Conservation (phyloP, 2,329 filamentous ascomycete genomes). For the Waltergamsia citrina region DNA sequence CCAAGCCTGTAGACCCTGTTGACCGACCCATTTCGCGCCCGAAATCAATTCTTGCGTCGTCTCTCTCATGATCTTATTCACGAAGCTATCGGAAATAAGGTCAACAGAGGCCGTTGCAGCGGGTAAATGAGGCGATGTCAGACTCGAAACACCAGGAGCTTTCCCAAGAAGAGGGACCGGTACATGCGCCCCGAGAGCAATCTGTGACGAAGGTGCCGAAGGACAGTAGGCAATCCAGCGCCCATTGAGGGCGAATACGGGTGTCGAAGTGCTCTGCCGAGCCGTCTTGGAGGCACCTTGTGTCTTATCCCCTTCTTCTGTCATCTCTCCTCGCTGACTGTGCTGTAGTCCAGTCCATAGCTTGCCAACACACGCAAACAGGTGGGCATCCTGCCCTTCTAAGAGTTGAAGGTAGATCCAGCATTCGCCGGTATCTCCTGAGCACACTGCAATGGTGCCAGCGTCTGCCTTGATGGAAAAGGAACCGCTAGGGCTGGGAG, state of each 20-base stretch:
- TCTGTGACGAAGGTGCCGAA: slow-evolving; percentile 59
- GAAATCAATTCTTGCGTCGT: slow-evolving; percentile 71
- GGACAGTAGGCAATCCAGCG: slow-evolving; percentile 74
- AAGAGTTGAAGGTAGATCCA: slow-evolving; percentile 59
- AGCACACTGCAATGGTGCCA: slow-evolving; percentile 64
- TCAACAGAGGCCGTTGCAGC: slow-evolving; percentile 59
- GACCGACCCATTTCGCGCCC: slow-evolving; percentile 65
- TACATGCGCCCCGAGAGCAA: slow-evolving; percentile 58
- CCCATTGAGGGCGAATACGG: slow-evolving; percentile 59
- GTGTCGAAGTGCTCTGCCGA: slow-evolving; percentile 41
- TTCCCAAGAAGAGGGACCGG: slow-evolving; percentile 45
- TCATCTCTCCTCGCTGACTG: slow-evolving; percentile 34
- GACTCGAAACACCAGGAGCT: slow-evolving; percentile 45
- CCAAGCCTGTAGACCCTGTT: slow-evolving; percentile 68
- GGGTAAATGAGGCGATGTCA: slow-evolving; percentile 62
- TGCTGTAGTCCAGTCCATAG: slow-evolving; percentile 82
- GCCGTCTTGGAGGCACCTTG: slow-evolving; percentile 7
- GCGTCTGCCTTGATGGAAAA: slow-evolving; percentile 65
- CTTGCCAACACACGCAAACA: slow-evolving; percentile 69
- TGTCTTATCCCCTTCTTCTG: slow-evolving; percentile 33
- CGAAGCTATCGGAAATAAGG: slow-evolving; percentile 59
- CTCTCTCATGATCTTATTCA: slow-evolving; percentile 70
- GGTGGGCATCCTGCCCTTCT: slow-evolving; percentile 28
- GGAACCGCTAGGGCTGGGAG: slow-evolving; percentile 62
- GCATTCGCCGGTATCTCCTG: slow-evolving; percentile 77